Percentiles rank a stretch among this genome's conserved stretches.
These are phyloP conservation scores for Trypanosoma theileri DNA, from an alignment of 208 protist genomes.

Conservation along the genomic window DNA sequence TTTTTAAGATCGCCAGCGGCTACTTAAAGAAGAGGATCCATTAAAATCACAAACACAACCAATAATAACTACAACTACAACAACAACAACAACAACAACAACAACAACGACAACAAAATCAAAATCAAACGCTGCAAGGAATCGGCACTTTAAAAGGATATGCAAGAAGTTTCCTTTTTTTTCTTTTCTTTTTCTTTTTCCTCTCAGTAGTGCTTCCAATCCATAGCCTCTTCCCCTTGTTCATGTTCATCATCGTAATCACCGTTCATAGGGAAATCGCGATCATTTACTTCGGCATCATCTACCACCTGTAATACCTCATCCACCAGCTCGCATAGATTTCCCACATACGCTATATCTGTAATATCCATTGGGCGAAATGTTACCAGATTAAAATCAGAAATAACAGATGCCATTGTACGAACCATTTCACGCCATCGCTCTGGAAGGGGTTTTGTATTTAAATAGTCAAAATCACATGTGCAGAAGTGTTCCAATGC, in stretches of 20 bases:
- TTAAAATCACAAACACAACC: no score
- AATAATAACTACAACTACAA: no score
- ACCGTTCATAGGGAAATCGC: slow-evolving; percentile 36
- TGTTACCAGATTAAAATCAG: slow-evolving; percentile 83
- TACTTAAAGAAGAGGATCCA: no score
- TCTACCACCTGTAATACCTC: slow-evolving; percentile 87
- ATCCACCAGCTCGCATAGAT: slow-evolving; percentile 72
- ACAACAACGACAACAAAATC: no score
- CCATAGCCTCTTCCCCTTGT: slow-evolving; percentile 4
- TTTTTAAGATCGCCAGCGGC: not conserved
- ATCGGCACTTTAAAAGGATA: no score
- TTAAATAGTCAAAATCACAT: slow-evolving; percentile 88
- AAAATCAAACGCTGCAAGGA: no score
- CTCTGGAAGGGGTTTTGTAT: slow-evolving; percentile 62
- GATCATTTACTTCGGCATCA: slow-evolving; percentile 83
- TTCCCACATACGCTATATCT: slow-evolving; percentile 62
- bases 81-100: no score
- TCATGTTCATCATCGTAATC: slow-evolving; percentile 10
- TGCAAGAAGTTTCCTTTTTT: not conserved
- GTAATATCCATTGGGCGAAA: slow-evolving; percentile 83
- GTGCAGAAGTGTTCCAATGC: slow-evolving; percentile 82
- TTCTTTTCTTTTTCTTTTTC: not conserved
- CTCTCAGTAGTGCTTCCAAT: slow-evolving; percentile 23
- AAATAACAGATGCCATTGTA: slow-evolving; percentile 60
- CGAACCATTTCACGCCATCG: slow-evolving; percentile 73